phyloP scores from a whole-genome alignment of 2,329 filamentous ascomycete genomes.

The Phaeosphaeriaceae sp. region DNA sequence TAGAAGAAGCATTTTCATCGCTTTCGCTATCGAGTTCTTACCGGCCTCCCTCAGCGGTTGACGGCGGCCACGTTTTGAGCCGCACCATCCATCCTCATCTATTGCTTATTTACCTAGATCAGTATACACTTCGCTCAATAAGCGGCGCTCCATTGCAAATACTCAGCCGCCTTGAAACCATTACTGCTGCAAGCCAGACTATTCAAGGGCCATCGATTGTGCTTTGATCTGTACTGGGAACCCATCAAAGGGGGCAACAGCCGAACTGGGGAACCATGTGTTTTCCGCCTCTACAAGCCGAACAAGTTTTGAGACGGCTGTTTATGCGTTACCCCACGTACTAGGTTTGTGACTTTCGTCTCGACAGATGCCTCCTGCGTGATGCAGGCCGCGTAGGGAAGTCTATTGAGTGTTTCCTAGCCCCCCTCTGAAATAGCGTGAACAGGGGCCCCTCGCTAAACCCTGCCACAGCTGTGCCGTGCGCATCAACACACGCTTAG shows the following conservation, averaged over 20 bases:
- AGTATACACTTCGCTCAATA: constrained; percentile 1
- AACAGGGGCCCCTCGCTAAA: constrained; percentile 34
- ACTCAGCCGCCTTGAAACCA: too few relatives aligned
- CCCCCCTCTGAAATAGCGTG: constrained; percentile 18
- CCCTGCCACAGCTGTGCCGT: constrained; percentile 26
- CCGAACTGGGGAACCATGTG: not conserved
- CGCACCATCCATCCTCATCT: constrained; percentile 13
- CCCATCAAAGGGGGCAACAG: too few relatives aligned
- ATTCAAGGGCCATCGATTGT: constrained; percentile 10
- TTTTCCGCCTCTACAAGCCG: constrained; percentile 21
- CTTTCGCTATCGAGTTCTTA: constrained; percentile 8
- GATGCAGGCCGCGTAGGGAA: constrained; percentile 30
- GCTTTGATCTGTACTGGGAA: not conserved
- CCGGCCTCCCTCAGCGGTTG: constrained; percentile 24
- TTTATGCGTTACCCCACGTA: constrained; percentile 32
- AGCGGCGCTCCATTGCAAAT: too few relatives aligned
- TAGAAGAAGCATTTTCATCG: constrained; percentile 12
- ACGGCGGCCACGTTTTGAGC: constrained; percentile 43
- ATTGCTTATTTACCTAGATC: not conserved
- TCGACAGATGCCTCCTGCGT: constrained; percentile 39
- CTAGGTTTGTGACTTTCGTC: constrained; percentile 26
- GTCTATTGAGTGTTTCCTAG: not conserved
- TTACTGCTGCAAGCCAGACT: constrained; percentile 10
- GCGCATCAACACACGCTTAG: constrained; percentile 42
- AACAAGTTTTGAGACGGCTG: constrained; percentile 31